Evolutionary conservation across 2,329 filamentous ascomycete genomes (phyloP).

Genomic region (Cucurbitaria berberidis): DNA sequence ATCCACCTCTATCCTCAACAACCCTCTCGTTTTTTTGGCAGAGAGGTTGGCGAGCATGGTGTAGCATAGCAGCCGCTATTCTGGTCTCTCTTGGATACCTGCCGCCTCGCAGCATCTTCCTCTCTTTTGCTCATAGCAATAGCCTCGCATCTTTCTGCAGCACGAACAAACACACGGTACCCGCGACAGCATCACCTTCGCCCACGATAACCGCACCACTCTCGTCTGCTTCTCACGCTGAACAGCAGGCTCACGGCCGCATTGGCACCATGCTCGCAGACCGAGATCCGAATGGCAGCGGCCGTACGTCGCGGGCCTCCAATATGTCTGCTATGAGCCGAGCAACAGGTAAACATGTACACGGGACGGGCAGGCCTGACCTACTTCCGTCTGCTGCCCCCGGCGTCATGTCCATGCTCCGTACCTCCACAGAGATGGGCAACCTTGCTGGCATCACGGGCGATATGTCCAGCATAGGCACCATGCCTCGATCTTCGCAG

Average conservation of each 20-base stretch:
- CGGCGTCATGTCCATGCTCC: constrained; percentile 58
- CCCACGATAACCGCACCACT: neutral
- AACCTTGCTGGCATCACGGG: constrained; percentile 52
- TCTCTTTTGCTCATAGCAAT: constrained; percentile 25
- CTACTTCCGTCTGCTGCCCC: constrained; percentile 41
- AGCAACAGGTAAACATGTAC: constrained; percentile 36
- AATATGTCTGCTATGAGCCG: constrained; percentile 51
- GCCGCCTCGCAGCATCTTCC: constrained; percentile 22
- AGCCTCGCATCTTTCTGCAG: constrained; percentile 22
- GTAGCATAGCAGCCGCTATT: constrained; percentile 20
- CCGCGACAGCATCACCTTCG: neutral
- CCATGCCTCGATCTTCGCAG: constrained; percentile 44
- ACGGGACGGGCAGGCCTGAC: constrained; percentile 36
- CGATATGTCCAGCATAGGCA: constrained; percentile 46
- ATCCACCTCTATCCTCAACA: constrained; percentile 20
- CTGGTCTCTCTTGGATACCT: constrained; percentile 27
- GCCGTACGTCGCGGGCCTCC: constrained; percentile 56
- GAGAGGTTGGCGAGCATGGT: constrained; percentile 17
- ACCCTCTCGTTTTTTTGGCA: constrained; percentile 22
- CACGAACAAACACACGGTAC: constrained; percentile 10
- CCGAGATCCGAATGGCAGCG: constrained; percentile 53
- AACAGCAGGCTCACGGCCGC: constrained; percentile 1
- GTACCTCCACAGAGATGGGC: constrained; percentile 57
- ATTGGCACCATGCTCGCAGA: constrained; percentile 53
- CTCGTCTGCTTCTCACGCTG: neutral